Evolutionary conservation across 768 basidiomycete genomes (phyloP), one percentile per base, ranked within the genome.

Genomic region (Leccinum pellstonianum): DNA sequence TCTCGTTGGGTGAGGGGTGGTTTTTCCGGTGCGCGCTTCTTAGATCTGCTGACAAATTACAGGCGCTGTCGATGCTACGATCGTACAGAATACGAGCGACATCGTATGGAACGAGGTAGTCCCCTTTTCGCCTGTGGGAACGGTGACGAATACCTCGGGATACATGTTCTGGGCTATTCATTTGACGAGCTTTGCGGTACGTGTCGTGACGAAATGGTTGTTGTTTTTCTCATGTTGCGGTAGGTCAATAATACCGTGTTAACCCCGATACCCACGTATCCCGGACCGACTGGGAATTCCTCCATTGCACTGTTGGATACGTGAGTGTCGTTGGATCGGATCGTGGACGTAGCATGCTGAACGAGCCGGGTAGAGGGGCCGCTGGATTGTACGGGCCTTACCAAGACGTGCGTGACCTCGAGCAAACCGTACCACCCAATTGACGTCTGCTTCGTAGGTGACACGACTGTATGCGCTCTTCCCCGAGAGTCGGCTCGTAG

Each of bases 101-200:
- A 86, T 93, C 29, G 79, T 78, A 52, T 93, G 91, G 91, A 87
- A 87, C 62, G 80, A 83, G 46, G 88, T 93, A 2, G 83, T 86
- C 15, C 81, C 90, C 12, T 93, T 93, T 66, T 77, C 85, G 19
- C 91, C 91, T 4, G 76, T 88, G 58, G 80, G 77, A 6, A 70
- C 76, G 5, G 81, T 83, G 63, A 81, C 75, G 61, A 86, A 84
- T 61, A 70, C 77, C 14, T 86, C 90, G 4, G 87, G 86, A 62
- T 92, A 92, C 64, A 75, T 93, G 49, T 85, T 87, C 60, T 93
- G 91, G 91, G 82, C 83, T 0, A 84, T 91, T 60, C 83, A 82
- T 3, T 68, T 92, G 46, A 72, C 80, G 2, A 73, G 73, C 23
- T 78, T 91, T 50, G 75, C 80, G 47, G 89, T 90, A 63, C 41